These are phyloP conservation scores for Fusarium metavorans DNA, from an alignment of 2,329 filamentous ascomycete genomes.

Conservation along the genomic window DNA sequence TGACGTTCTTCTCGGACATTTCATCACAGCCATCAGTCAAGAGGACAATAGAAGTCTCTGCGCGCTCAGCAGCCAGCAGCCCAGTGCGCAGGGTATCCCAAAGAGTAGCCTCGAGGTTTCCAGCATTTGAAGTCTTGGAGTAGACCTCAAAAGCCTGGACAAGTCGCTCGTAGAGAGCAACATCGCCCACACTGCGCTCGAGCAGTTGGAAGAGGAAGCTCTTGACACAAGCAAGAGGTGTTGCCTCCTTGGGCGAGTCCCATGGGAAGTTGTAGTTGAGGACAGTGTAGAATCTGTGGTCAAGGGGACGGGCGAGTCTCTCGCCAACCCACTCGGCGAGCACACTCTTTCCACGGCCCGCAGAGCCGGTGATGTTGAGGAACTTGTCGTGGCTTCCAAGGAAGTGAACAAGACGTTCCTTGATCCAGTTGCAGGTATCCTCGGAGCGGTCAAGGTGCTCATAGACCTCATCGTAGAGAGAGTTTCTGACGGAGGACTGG, in stretches of 20 bases:
- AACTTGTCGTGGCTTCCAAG: conserved; percentile 50
- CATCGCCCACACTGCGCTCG: conserved; percentile 54
- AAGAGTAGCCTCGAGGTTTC: conserved; percentile 46
- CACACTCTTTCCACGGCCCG: conserved; percentile 53
- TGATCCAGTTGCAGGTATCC: conserved; percentile 56
- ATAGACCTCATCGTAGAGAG: conserved; percentile 50
- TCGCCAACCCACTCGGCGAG: conserved; percentile 56
- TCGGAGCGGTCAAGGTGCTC: conserved; percentile 54
- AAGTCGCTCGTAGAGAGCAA: conserved; percentile 50
- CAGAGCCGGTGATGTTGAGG: conserved; percentile 50
- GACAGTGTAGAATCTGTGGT: conserved; percentile 50
- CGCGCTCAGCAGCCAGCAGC: conserved; percentile 46
- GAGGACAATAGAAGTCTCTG: conserved; percentile 47
- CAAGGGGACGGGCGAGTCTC: conserved; percentile 52
- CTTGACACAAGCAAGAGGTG: conserved; percentile 50
- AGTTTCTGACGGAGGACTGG: conserved; percentile 43
- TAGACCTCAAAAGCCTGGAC: conserved; percentile 43
- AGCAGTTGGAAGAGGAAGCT: conserved; percentile 53
- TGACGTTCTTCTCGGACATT: conserved; percentile 40
- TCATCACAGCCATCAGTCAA: conserved; percentile 55
- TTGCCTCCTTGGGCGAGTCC: conserved; percentile 49
- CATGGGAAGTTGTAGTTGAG: conserved; percentile 53
- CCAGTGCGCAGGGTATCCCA: conserved; percentile 52
- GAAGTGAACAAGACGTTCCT: conserved; percentile 51
- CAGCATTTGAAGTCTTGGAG: conserved; percentile 33